A percentile compares a stretch with the other conserved stretches of the same genome.
Evolutionary conservation across 2,329 filamentous ascomycete species (phyloP).

Genomic region (Penicillium sp.): DNA sequence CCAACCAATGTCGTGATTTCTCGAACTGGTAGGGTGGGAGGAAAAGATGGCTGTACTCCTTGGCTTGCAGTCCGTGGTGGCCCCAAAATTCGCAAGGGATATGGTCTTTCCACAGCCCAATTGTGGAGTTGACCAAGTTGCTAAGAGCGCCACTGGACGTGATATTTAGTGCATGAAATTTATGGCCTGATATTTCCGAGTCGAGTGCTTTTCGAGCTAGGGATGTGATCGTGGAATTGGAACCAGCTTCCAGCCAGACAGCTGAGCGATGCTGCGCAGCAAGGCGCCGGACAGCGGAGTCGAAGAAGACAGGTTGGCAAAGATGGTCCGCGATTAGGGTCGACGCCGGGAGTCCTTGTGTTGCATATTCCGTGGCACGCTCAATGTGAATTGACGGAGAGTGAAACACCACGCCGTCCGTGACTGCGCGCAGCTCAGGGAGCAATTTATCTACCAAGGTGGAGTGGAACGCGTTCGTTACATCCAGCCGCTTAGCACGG

Average conservation of each 20-base stretch:
- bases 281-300: constrained; percentile 9
- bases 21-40: constrained; percentile 55
- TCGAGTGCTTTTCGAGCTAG: constrained; percentile 39
- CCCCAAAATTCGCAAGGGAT: constrained; percentile 45
- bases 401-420: constrained; percentile 33
- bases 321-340: constrained; percentile 30
- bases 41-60: constrained; percentile 30
- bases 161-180: constrained; percentile 27
- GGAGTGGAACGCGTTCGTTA: constrained; percentile 57
- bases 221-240: constrained; percentile 36
- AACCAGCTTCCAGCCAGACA: constrained; percentile 37
- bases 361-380: constrained; percentile 22
- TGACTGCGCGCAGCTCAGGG: constrained; percentile 32
- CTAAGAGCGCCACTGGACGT: constrained; percentile 12
- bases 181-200: constrained; percentile 5
- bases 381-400: constrained; percentile 37
- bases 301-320: constrained; percentile 12
- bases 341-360: neutral
- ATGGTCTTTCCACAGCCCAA: constrained; percentile 49
- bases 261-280: constrained; percentile 33
- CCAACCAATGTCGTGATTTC: constrained; percentile 46
- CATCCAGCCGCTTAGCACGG: constrained; percentile 46
- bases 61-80: constrained; percentile 36
- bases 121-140: constrained; percentile 34
- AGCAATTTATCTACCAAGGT: constrained; percentile 45